Evolutionary conservation across 2,329 filamentous ascomycete genomes (phyloP), one percentile per base, ranked within the genome.

Genomic region (Periconia macrospinosa): DNA sequence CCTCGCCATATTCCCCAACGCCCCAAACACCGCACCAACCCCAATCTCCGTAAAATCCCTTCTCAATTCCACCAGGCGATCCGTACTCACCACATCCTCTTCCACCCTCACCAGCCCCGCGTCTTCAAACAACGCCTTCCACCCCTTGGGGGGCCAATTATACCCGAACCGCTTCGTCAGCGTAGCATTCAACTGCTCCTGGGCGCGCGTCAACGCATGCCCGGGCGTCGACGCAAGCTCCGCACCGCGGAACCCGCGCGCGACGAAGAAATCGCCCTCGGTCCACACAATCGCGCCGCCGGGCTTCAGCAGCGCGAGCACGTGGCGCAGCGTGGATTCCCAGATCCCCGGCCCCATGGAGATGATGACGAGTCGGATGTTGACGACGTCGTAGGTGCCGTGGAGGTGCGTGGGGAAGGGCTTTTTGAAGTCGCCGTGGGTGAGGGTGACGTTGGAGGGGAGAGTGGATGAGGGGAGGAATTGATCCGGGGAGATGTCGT

Each of bases 321-420:
- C 45, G 41, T 71, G 69, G 2, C 20, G 41, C 0, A 70, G 59
- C 0, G 66, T 65, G 0, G 43, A 27, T 13, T 58, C 52, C 67
- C 67, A 71, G 15, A 65, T 59, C 11, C 46, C 55, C 7, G 53
- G 46, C 19, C 67, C 66, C 53, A 71, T 61, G 23, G 60, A 57
- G 52, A 70, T 64, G 50, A 68, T 60, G 23, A 70, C 63, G 3
- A 71, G 54, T 0, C 67, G 61, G n/a, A 69, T 56, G 50, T 69
- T 68, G n/a, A 71, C 56, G 2, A 70, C 47, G 47, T 71, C 68
- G 51, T 63, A 71, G 27, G 56, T 57, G 19, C 67, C 67, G 6
- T 53, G 59, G 2, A 70, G 46, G 1, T 65, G 60, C 5, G 55
- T 43, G 0, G 68, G 68, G 14, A 70, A 57, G 2, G 68, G 67